Conservation (phyloP, 352 stramenopile genomes). For the Pythium periplocum region DNA sequence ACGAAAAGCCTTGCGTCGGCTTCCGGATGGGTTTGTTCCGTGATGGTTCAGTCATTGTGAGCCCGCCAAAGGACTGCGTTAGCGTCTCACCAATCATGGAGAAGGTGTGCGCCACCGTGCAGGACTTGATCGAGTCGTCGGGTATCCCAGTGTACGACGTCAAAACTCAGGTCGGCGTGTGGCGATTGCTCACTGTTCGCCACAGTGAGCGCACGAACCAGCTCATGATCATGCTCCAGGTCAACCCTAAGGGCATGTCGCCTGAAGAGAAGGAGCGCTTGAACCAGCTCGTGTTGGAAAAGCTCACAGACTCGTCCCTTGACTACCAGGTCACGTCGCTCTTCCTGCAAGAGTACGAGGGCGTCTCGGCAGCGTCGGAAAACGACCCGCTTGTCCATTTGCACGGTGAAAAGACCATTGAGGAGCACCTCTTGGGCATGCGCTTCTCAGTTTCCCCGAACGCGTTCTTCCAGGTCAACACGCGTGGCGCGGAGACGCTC, state of each 20-base stretch:
- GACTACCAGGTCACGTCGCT: conserved; percentile 80
- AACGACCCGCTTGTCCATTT: conserved; percentile 85
- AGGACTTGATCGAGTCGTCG: conserved; percentile 50
- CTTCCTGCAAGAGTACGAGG: conserved; percentile 91
- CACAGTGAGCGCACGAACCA: conserved; percentile 58
- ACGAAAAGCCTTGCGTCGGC: conserved; percentile 75
- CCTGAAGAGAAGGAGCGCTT: conserved; percentile 29
- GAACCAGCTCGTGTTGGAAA: conserved; percentile 36
- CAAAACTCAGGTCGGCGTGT: conserved; percentile 61
- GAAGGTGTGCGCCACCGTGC: conserved; percentile 57
- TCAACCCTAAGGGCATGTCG: conserved; percentile 44
- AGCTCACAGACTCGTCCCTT: conserved; percentile 32
- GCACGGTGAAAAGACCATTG: conserved; percentile 63
- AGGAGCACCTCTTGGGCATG: conserved; percentile 84
- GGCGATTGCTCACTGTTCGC: conserved; percentile 72
- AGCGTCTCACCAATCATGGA: conserved; percentile 85
- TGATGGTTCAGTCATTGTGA: conserved; percentile 68
- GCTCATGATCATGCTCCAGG: conserved; percentile 76
- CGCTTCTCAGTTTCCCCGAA: conserved; percentile 88
- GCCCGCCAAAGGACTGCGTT: conserved; percentile 57
- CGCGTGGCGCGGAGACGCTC: conserved; percentile 90
- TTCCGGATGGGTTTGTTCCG: conserved; percentile 86
- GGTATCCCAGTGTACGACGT: conserved; percentile 70
- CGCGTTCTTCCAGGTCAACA: conserved; percentile 97
- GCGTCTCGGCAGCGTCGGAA: conserved; percentile 83